A percentile compares a stretch with the other conserved stretches of the same genome.
Evolutionary conservation across 441 rosid species (phyloP).

Genomic region (Eruca vesicaria): DNA sequence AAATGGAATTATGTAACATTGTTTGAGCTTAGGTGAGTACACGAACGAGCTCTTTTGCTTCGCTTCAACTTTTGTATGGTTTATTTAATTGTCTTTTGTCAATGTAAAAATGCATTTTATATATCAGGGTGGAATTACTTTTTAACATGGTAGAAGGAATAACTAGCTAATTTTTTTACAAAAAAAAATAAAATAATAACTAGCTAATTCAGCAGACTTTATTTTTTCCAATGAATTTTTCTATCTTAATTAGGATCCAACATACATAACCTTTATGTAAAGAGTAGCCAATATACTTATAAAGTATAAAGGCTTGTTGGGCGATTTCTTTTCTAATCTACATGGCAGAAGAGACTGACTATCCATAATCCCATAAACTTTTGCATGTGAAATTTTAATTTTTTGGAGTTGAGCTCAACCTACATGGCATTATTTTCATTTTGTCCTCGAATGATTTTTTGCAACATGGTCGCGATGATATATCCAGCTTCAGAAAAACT

Average conservation of each 20-base stretch:
- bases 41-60: not conserved
- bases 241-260: not conserved
- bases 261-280: too few relatives aligned
- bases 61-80: not conserved
- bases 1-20: constrained; percentile 2
- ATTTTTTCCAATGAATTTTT: too few relatives aligned
- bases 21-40: constrained; percentile 5
- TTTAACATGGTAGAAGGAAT: not conserved
- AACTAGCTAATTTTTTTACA: too few relatives aligned
- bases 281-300: not conserved
- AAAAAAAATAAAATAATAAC: too few relatives aligned
- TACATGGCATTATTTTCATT: not conserved
- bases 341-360: not conserved
- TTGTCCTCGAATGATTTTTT: not conserved
- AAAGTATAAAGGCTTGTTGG: not conserved
- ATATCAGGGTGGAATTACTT: not conserved
- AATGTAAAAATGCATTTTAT: not conserved
- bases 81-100: not conserved
- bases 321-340: not conserved
- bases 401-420: not conserved
- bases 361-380: not conserved
- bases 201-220: too few relatives aligned
- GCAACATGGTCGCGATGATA: not conserved
- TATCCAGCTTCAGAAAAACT: too few relatives aligned
- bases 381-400: not conserved